phyloP scores from a whole-genome alignment of 805 yeast species.

The Kuraishia molischiana region DNA sequence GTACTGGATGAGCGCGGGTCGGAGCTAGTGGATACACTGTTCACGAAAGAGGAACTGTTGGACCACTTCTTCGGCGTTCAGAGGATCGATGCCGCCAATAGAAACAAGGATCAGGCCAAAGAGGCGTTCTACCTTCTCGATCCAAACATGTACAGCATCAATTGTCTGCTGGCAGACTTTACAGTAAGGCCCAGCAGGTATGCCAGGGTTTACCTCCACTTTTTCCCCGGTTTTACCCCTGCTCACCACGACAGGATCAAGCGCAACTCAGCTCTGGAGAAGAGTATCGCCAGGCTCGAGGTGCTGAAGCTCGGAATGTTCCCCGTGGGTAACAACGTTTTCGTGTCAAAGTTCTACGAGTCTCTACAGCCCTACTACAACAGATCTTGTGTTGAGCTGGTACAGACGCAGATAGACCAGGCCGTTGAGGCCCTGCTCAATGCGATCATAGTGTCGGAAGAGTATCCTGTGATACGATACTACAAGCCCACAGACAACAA shows the following conservation, averaged over 20 bases:
- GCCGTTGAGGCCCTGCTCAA: slow-evolving; percentile 62
- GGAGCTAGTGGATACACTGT: slow-evolving; percentile 1
- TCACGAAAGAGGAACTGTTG: slow-evolving; percentile 2
- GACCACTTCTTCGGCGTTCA: slow-evolving; percentile 1
- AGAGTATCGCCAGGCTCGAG: slow-evolving; percentile 9
- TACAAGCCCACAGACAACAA: slow-evolving; percentile 42
- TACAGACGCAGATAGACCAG: slow-evolving; percentile 43
- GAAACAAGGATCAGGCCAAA: slow-evolving; percentile 1
- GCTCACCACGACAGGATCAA: slow-evolving; percentile 5
- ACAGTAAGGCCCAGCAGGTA: slow-evolving; percentile 59
- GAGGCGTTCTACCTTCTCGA: slow-evolving; percentile 72
- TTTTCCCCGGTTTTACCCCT: slow-evolving; percentile 48
- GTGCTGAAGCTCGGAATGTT: slow-evolving; percentile 36
- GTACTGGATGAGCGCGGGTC: slow-evolving; percentile 2
- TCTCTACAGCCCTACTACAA: slow-evolving; percentile 71
- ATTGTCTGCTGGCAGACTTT: slow-evolving; percentile 73
- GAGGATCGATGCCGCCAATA: slow-evolving; percentile 1
- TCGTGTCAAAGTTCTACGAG: slow-evolving; percentile 49
- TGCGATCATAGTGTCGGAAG: slow-evolving; percentile 72
- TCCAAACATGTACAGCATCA: slow-evolving; percentile 56
- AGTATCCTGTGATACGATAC: slow-evolving; percentile 79
- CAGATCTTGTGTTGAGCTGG: slow-evolving; percentile 48
- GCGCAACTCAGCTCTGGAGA: slow-evolving; percentile 12
- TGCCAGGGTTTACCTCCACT: slow-evolving; percentile 60
- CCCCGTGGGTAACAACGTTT: slow-evolving; percentile 66